Base-by-base conservation (phyloP, 768 basidiomycete species). In the Pleurotus giganteus region DNA sequence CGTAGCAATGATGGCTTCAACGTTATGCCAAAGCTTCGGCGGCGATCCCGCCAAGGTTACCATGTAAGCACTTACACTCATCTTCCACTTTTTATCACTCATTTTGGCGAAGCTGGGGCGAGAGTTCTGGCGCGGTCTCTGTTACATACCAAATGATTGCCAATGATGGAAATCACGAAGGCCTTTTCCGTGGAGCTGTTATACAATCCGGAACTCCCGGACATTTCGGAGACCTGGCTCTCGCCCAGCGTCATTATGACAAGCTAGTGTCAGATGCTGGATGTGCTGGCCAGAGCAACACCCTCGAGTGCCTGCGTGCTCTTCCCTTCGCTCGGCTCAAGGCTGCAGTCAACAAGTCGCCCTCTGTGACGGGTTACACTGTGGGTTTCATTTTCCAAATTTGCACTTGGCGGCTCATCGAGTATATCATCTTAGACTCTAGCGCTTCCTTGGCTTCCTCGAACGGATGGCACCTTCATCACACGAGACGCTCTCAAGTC, bases 121-220 rank as follows among this genome's bases (percentile, higher is more conserved):
- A 83, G 64, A 78, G 75, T 7, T 81, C 84, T 0, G 85, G 84
- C 4, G 82, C 83, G 1, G 77, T 82, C 44, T 77, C 77, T 36
- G 78, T 76, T 5, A 65, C 74, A 4, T 57, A 80, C 27, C 82
- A 84, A 8, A 78, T 81, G 73, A 49, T 81, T 6, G 67, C 74
- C 29, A 77, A 79, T 57, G 68, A 64, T 6, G 79, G 78, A 1
- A 58, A 79, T 46, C 68, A 64, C 13, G 76, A 77, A 53, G 74
- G 75, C 0, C 66, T 83, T 1, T 82, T 80, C 70, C 77, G 75
- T 12, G 81, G 69, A 12, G 80, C 65, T 3, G 74, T 81, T 61
- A 78, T 82, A 80, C 65, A 79, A 63, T 79, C 76, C 8, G 79
- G 80, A 2, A 70, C 74, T 0, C 77, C 79, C 2, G 67, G 79